Conservation (phyloP, 495 filamentous ascomycete genomes). For the Penicillium bialowiezense region DNA sequence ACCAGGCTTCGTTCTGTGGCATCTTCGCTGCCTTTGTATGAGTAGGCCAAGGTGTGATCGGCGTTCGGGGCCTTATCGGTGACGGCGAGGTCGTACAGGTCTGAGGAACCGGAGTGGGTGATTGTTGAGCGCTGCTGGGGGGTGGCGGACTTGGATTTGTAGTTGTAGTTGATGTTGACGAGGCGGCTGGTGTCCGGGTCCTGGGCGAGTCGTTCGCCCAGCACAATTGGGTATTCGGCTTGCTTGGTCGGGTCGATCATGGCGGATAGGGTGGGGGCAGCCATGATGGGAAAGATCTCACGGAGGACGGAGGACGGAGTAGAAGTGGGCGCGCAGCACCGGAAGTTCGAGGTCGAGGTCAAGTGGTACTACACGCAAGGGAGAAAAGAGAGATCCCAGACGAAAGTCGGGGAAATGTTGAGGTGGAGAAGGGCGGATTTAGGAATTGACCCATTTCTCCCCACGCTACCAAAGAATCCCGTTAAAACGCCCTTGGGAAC, state of each 20-base stretch:
- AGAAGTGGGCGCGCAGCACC: too few species aligned
- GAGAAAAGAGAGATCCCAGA: neutral
- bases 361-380: neutral
- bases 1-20: constrained; percentile 42
- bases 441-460: constrained; percentile 2
- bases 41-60: constrained; percentile 43
- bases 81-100: constrained; percentile 48
- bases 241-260: constrained; percentile 51
- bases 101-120: constrained; percentile 35
- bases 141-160: constrained; percentile 50
- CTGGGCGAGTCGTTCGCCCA: constrained; percentile 39
- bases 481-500: neutral
- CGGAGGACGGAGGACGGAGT: too few species aligned
- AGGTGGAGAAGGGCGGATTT: neutral
- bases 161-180: constrained; percentile 50
- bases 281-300: constrained; percentile 22
- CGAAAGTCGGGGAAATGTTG: constrained; percentile 8
- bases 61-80: constrained; percentile 46
- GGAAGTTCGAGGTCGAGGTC: neutral
- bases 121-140: constrained; percentile 38
- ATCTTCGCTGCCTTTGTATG: constrained; percentile 51
- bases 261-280: constrained; percentile 35
- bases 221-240: constrained; percentile 46
- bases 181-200: constrained; percentile 23
- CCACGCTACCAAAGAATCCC: neutral